Base-by-base conservation (phyloP, 768 basidiomycete species). In the Suillus brevipes region DNA sequence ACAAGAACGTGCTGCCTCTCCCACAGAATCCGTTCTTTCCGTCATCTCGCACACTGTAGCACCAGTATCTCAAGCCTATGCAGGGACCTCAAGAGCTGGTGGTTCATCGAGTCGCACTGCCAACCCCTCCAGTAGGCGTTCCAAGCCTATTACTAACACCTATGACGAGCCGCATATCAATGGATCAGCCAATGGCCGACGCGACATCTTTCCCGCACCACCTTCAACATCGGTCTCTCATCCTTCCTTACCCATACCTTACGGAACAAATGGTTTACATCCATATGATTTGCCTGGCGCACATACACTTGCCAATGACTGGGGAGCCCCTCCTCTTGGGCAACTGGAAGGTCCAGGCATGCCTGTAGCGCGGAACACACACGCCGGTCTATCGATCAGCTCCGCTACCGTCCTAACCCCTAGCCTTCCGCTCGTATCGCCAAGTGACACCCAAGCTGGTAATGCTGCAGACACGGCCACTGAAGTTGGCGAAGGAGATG, bases 261-360 rank as follows among this genome's bases (percentile, higher is more conserved):
- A 73, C 60, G 18, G 67, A n/a, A 45, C 77, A 49, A 79, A 81
- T 68, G 77, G 76, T 64, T 69, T 75, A 18, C 80, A 75, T 65
- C 73, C 73, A 25, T 85, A 82, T 64, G 84, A 84, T 50, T 73
- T 79, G 10, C 43, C 76, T 43, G 71, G 77, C 12, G 67, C 78
- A 36, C 74, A 73, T 64, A 68, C 80, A 14, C 76, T 82, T 34
- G 60, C 72, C 13, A 74, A 65, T 56, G 85, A 86, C 65, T 87
- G 86, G 86, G 77, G 75, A 49, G 80, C 81, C 23, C 82, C 83
- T 13, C 79, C 84, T 6, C 85, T 77, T 38, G 80, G 84, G 31
- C 86, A 86, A 65, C 80, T 92, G 36, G 89, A 91, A 69, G 91
- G 91, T 4, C 91, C 91, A 12, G 91, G 91, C 0, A 89, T 92